Evolutionary conservation across 2,329 filamentous ascomycete species (phyloP).

Genomic region (Colletotrichum trifolii): DNA sequence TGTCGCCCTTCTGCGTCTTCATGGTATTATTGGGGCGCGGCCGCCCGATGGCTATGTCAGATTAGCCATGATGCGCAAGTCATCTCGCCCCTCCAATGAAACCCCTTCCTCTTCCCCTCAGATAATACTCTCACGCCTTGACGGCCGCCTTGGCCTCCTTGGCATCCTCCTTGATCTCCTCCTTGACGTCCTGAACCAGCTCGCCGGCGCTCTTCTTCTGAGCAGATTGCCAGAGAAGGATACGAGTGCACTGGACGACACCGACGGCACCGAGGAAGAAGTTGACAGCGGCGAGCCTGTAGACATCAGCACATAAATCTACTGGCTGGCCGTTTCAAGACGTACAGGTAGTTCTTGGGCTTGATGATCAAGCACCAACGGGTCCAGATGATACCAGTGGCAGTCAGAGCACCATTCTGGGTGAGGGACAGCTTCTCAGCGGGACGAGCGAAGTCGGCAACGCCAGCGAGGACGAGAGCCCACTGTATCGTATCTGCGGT

Average conservation of each 20-base stretch:
- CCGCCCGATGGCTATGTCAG: slow-evolving; percentile 7
- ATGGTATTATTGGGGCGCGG: slow-evolving; percentile 5
- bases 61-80: background rate
- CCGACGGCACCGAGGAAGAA: slow-evolving; percentile 96
- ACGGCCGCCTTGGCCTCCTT: slow-evolving; percentile 39
- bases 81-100: background rate
- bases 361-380: slow-evolving; percentile 98
- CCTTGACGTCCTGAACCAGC: slow-evolving; percentile 54
- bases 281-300: slow-evolving; percentile 91
- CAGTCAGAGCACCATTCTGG: slow-evolving; percentile 90
- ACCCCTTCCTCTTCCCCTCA: background rate
- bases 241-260: slow-evolving; percentile 82
- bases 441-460: slow-evolving; percentile 91
- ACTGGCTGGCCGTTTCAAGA: slow-evolving; percentile 31
- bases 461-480: slow-evolving; percentile 90
- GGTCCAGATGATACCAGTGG: slow-evolving; percentile 96
- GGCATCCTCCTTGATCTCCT: slow-evolving; percentile 44
- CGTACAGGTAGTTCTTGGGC: slow-evolving; percentile 89
- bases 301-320: background rate
- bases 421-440: slow-evolving; percentile 92
- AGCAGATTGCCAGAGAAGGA: slow-evolving; percentile 72
- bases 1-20: background rate
- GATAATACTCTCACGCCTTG: background rate
- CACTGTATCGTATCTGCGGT: slow-evolving; percentile 65
- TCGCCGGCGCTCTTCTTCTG: slow-evolving; percentile 61